Evolutionary conservation across 2,329 filamentous ascomycete species (phyloP), one percentile per base, ranked within the genome.

Genomic region (Byssochlamys sp.): DNA sequence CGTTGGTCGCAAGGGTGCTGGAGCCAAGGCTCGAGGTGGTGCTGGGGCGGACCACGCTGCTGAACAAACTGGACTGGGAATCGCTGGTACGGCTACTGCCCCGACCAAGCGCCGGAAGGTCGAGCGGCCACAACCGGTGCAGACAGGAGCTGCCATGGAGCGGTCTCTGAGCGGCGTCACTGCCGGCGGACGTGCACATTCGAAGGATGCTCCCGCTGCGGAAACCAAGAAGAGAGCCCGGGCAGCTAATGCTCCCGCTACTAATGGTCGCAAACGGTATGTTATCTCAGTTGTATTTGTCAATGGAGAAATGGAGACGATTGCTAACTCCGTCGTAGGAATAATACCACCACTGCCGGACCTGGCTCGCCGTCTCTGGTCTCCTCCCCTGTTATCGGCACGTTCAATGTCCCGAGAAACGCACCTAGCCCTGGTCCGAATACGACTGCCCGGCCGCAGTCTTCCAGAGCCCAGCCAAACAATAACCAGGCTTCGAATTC

Each of bases 21-120:
- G 75, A 59, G 72, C 81, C 57, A 86, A 87, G 69, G 73, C 80
- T 60, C 66, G 73, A 56, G 64, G 66, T 61, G 62, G 57, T n/a
- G 67, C 63, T 24, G 61, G 63, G 51, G 60, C 50, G 31, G 58
- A 61, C n/a, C 53, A 52, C 11, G 52, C 27, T 7, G 26, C 53
- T 14, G 56, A 49, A 24, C 33, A 55, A 28, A 26, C 31, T 35
- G 88, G 87, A 2, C 74, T 90, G 35, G 87, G 87, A 48, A 88
- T 89, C 58, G 79, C 83, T 53, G 82, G 83, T 60, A 79, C 80
- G 9, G 67, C 76, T 31, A 67, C 76, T 4, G 71, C 78, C 24
- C 83, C 81, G 61, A 75, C 79, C 25, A 95, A 95, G 76, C 83
- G 90, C 66, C 85, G 91, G 62, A 95, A 91, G 74, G 85, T 89